Base-by-base conservation (phyloP, 495 filamentous ascomycete species). In the Tuber borchii region DNA sequence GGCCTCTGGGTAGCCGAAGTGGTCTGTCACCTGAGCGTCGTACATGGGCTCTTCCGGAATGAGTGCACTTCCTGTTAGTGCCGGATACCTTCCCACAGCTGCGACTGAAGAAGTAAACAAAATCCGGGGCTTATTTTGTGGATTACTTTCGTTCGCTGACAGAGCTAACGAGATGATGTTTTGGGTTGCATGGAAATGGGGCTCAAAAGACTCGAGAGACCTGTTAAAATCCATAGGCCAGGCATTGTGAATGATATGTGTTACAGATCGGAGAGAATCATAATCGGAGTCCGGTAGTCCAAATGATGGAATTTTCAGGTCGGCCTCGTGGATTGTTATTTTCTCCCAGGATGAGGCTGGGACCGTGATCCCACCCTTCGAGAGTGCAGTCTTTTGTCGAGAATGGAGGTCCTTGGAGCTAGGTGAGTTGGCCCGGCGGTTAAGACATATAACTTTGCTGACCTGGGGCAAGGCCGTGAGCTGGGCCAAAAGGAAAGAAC, bases 91-190 rank as follows among this genome's bases (percentile, higher is more conserved):
- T 1, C 84, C 84, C 12, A 84, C 85, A 73, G 86, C 83, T 45
- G 88, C 88, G 39, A 88, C 85, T 4, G 89, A 90, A 16, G 90
- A 91, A 82, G 88, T 90, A 85, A 90, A 91, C 40, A 91, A 87
- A 39, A 83, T 73, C 79, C 86, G 78, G 44, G 84, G 78, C 0
- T 73, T 42, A 17, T 79, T 78, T 42, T 82, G 75, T 10, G 77
- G 81, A 40, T 76, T 65, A 9, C 26, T 37, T 20, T 37, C 42
- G 71, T 79, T 79, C 22, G 85, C 86, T 0, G 84, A 84, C 6
- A 90, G 81, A 8, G 89, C 87, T 4, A 92, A 84, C 65, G 85
- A 81, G 73, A 92, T 81, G 19, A 92, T 86, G 75, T 90, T 80
- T 39, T 74, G 74, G 22, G 78, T 80, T 8, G 65, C 79, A 61